These are phyloP conservation scores for Clarireedia paspali DNA, from an alignment of 2,329 filamentous ascomycete species.

Conservation along the genomic window DNA sequence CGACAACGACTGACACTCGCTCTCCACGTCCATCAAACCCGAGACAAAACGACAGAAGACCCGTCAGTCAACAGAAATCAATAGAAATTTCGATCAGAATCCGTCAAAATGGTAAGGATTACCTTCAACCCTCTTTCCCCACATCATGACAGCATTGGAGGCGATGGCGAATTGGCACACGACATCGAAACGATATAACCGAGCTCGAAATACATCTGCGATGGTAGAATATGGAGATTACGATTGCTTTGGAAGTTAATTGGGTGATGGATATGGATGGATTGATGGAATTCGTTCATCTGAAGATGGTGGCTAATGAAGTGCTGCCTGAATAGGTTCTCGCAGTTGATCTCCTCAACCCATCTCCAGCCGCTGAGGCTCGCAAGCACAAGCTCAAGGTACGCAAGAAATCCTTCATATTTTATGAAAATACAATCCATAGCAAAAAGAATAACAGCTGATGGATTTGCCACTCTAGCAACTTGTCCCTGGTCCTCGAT, in stretches of 20 bases:
- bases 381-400: constrained; percentile 99
- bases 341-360: constrained; percentile 99
- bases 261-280: constrained; percentile 11
- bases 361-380: constrained; percentile 92
- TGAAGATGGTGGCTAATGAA: constrained; percentile 39
- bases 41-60: constrained; percentile 28
- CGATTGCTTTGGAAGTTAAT: constrained; percentile 7
- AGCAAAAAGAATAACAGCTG: constrained; percentile 1
- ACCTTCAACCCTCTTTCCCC: constrained; percentile 4
- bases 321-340: constrained; percentile 67
- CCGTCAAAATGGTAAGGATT: constrained; percentile 62
- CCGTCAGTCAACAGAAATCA: constrained; percentile 26
- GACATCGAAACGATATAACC: constrained; percentile 16
- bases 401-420: constrained; percentile 32
- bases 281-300: constrained; percentile 20
- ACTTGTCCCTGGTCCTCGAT: constrained; percentile 91
- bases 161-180: constrained; percentile 24
- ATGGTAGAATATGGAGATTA: constrained; percentile 4
- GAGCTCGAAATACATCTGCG: constrained; percentile 8
- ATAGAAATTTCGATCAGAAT: constrained; percentile 37
- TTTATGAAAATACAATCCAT: background rate
- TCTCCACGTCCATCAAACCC: constrained; percentile 29
- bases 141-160: background rate
- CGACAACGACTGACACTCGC: constrained; percentile 31
- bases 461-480: constrained; percentile 44